A percentile compares a stretch with the other conserved stretches of the same genome.
These are phyloP conservation scores for Amanita rimosa DNA, from an alignment of 768 basidiomycete genomes.

Conservation along the genomic window DNA sequence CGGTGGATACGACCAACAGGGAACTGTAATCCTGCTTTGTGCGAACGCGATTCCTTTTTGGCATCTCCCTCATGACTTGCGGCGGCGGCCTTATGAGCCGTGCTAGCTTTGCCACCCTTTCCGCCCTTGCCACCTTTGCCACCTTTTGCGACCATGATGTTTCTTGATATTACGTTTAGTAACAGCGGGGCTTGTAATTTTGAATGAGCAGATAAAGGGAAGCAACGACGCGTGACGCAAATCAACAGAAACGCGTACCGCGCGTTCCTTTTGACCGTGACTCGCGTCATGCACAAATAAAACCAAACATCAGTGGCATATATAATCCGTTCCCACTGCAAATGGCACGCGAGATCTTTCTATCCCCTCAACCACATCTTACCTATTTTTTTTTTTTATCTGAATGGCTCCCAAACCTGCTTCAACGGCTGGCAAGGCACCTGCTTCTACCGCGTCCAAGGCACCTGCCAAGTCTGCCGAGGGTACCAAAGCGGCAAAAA, in stretches of 20 bases:
- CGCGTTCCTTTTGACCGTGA: conserved; percentile 19
- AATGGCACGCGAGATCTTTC: conserved; percentile 9
- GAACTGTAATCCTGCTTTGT: conserved; percentile 56
- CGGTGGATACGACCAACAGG: conserved; percentile 78
- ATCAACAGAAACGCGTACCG: conserved; percentile 28
- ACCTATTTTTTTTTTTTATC: neutral
- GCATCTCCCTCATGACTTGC: conserved; percentile 17
- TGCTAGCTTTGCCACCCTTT: conserved; percentile 30
- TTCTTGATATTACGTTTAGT: neutral
- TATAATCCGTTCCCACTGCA: conserved; percentile 13
- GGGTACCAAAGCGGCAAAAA: conserved; percentile 70
- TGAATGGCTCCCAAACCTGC: conserved; percentile 64
- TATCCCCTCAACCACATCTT: conserved; percentile 13
- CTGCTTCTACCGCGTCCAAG: conserved; percentile 61
- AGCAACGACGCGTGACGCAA: neutral
- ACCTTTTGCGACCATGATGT: conserved; percentile 22
- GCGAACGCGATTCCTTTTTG: conserved; percentile 47
- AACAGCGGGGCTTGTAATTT: neutral
- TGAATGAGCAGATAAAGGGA: neutral
- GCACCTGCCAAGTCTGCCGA: conserved; percentile 58
- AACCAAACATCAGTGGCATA: conserved; percentile 21
- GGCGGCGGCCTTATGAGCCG: conserved; percentile 37
- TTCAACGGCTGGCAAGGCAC: conserved; percentile 78
- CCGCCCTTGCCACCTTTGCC: conserved; percentile 24
- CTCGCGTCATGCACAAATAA: conserved; percentile 18